Percentiles rank a stretch among this genome's conserved stretches.
Conservation (phyloP, 2,329 filamentous ascomycete species). For the Verruconis gallopava region DNA sequence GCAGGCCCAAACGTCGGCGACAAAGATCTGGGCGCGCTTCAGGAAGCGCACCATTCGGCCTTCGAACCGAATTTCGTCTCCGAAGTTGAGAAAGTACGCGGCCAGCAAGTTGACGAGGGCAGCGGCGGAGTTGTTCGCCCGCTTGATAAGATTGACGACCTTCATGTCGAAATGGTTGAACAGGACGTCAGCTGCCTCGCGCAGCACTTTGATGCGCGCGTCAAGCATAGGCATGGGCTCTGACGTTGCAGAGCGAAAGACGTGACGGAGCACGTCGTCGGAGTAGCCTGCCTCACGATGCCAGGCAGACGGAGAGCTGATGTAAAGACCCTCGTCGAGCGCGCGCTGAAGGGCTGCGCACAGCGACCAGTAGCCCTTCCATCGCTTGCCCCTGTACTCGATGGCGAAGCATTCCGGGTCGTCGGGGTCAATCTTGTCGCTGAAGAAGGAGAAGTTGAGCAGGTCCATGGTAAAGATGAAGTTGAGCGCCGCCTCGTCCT, state of each 20-base stretch:
- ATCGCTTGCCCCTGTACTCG: slow-evolving; percentile 64
- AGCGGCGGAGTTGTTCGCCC: slow-evolving; percentile 68
- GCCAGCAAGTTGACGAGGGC: slow-evolving; percentile 76
- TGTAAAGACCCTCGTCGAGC: slow-evolving; percentile 78
- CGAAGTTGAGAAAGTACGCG: slow-evolving; percentile 71
- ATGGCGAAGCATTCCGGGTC: slow-evolving; percentile 68
- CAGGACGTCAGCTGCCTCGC: slow-evolving; percentile 71
- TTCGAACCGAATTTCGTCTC: slow-evolving; percentile 66
- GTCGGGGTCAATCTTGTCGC: slow-evolving; percentile 47
- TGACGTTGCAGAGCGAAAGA: slow-evolving; percentile 77
- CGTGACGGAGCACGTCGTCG: slow-evolving; percentile 55
- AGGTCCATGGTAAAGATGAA: slow-evolving; percentile 98
- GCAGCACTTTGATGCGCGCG: slow-evolving; percentile 64
- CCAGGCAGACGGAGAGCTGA: slow-evolving; percentile 85
- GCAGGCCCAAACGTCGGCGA: slow-evolving; percentile 92
- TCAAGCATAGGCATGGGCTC: slow-evolving; percentile 77
- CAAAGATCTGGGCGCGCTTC: slow-evolving; percentile 91
- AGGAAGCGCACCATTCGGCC: slow-evolving; percentile 66
- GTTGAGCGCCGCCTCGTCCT: slow-evolving; percentile 66
- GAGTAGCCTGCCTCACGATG: slow-evolving; percentile 61
- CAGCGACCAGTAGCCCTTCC: slow-evolving; percentile 93
- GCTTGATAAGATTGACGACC: slow-evolving; percentile 58
- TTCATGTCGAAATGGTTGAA: slow-evolving; percentile 68
- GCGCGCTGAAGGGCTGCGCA: slow-evolving; percentile 79
- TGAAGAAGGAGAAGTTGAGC: slow-evolving; percentile 97